Percentiles rank a stretch among this genome's conserved stretches.
These are phyloP conservation scores for Penicillium decumbens DNA, from an alignment of 2,329 filamentous ascomycete species.

Conservation along the genomic window DNA sequence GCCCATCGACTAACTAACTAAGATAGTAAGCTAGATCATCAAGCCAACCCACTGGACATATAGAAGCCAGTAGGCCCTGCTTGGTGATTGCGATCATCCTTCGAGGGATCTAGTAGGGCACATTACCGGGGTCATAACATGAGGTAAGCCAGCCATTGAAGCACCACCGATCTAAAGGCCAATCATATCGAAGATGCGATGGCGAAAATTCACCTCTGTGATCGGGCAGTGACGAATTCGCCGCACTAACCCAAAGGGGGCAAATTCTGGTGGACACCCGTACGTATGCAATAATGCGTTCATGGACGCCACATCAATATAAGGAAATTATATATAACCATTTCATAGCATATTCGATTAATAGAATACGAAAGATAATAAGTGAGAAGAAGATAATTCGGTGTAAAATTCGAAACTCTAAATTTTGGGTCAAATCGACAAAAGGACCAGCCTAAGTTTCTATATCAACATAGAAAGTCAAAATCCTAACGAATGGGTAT, in stretches of 20 bases:
- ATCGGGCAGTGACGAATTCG: slow-evolving; percentile 1
- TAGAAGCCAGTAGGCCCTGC: too few relatives aligned
- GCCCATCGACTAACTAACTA: too few relatives aligned
- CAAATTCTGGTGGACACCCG: not conserved
- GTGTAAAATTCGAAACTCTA: not conserved
- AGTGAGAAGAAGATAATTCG: too few relatives aligned
- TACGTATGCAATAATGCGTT: slow-evolving; percentile 14
- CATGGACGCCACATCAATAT: slow-evolving; percentile 3
- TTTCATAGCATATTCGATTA: not conserved
- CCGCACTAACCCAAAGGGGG: not conserved
- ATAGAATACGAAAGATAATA: not conserved
- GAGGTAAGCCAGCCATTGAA: slow-evolving; percentile 8
- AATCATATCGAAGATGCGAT: too few relatives aligned
- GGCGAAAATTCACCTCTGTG: not conserved
- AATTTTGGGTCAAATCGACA: not conserved
- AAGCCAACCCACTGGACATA: too few relatives aligned
- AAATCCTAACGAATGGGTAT: slow-evolving; percentile 1
- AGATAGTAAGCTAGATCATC: too few relatives aligned
- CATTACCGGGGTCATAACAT: not conserved
- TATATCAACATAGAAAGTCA: not conserved
- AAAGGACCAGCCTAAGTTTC: not conserved
- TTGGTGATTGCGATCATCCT: too few relatives aligned
- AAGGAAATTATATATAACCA: not conserved
- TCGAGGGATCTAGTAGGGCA: too few relatives aligned
- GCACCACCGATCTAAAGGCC: slow-evolving; percentile 15